Conservation (phyloP, 176 grass and related monocot genomes). For the Puccinellia tenuiflora region DNA sequence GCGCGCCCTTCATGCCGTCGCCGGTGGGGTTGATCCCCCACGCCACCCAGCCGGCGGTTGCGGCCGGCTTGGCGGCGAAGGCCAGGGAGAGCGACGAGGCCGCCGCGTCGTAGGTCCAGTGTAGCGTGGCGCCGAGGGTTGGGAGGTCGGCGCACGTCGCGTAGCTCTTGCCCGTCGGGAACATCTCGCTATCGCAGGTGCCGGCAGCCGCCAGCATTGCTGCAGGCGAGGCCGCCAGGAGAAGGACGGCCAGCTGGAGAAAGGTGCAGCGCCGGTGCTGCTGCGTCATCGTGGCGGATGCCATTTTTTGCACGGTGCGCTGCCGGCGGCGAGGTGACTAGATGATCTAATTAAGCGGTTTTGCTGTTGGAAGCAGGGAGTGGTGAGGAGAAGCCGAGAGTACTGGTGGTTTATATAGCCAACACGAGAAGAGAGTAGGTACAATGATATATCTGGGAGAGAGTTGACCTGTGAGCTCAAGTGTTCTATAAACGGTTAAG, state of each 20-base stretch:
- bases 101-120: constrained; percentile 55
- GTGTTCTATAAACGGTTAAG: neutral
- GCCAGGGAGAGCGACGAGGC: constrained; percentile 34
- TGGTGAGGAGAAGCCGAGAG: neutral
- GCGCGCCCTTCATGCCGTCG: constrained; percentile 53
- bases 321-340: neutral
- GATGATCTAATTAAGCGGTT: neutral
- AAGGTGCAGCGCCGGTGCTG: neutral
- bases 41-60: constrained; percentile 45
- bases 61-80: constrained; percentile 38
- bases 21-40: constrained; percentile 65
- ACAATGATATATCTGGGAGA: neutral
- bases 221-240: neutral
- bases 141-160: constrained; percentile 37
- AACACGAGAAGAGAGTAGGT: neutral
- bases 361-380: neutral
- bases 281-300: neutral
- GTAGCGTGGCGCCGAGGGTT: constrained; percentile 36
- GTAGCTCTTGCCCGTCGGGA: constrained; percentile 17
- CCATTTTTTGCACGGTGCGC: neutral
- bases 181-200: constrained; percentile 28
- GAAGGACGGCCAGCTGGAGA: neutral
- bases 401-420: neutral
- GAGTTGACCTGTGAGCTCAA: constrained; percentile 5
- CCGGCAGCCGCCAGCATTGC: neutral